Percentiles rank a stretch among this genome's conserved stretches.
phyloP scores from a whole-genome alignment of 495 filamentous ascomycete species.

The Beverwykella pulmonaria region DNA sequence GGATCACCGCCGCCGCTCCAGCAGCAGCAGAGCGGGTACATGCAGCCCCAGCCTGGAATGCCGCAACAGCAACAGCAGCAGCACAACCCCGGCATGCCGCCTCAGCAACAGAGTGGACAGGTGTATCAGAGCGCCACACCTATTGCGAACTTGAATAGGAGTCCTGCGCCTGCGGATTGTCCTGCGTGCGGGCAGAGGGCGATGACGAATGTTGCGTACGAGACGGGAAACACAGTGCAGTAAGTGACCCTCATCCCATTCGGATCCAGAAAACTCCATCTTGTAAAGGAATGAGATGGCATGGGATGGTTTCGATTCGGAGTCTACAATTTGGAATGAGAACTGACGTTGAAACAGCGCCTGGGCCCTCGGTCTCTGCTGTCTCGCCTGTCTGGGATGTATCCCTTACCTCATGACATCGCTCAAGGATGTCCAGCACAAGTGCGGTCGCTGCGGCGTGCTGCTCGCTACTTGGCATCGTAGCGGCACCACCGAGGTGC shows the following conservation, averaged over 20 bases:
- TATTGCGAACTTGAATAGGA: constrained; percentile 41
- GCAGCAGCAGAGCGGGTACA: constrained; percentile 27
- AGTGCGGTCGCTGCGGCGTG: constrained; percentile 54
- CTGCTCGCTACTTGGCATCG: constrained; percentile 57
- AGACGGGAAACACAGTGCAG: constrained; percentile 57
- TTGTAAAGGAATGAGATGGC: too few species aligned
- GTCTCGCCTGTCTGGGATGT: constrained; percentile 53
- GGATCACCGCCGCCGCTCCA: constrained; percentile 16
- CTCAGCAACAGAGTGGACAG: constrained; percentile 30
- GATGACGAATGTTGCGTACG: constrained; percentile 50
- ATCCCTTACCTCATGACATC: constrained; percentile 56
- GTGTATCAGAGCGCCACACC: constrained; percentile 43
- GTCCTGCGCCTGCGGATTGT: constrained; percentile 55
- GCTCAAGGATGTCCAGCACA: constrained; percentile 58
- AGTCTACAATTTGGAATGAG: too few species aligned
- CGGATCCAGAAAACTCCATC: too few species aligned
- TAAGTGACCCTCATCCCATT: too few species aligned
- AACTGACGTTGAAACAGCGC: constrained; percentile 44
- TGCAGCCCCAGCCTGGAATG: constrained; percentile 13
- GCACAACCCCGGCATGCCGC: constrained; percentile 22
- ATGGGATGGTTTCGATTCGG: too few species aligned
- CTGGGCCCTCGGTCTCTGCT: constrained; percentile 53
- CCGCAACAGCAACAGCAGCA: constrained; percentile 9
- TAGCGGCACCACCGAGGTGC: constrained; percentile 54
- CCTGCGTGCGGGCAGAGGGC: constrained; percentile 52